These are phyloP conservation scores for Jacaranda copaia DNA, from an alignment of 257 asterid genomes.

Conservation along the genomic window DNA sequence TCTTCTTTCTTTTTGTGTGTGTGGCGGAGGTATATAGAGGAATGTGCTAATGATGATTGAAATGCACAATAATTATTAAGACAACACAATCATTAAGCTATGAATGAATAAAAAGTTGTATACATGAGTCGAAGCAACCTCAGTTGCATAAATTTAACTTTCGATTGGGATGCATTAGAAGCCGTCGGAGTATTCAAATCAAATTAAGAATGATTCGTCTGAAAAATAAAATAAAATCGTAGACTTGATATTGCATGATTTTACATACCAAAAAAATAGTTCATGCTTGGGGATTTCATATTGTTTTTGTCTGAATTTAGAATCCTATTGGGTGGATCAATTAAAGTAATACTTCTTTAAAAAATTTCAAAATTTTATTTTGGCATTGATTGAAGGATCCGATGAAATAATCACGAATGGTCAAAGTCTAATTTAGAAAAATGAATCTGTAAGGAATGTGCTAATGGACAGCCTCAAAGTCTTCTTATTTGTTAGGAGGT, in stretches of 20 bases:
- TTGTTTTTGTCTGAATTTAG: background rate
- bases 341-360: conserved; percentile 8
- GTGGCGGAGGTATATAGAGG: background rate
- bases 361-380: background rate
- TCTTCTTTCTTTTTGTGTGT: background rate
- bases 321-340: background rate
- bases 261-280: too few species aligned
- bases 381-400: background rate
- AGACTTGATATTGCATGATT: too few species aligned
- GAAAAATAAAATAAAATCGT: background rate
- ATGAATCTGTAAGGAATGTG: too few species aligned
- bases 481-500: too few species aligned
- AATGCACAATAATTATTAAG: background rate
- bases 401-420: conserved; percentile 14
- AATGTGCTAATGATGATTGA: conserved; percentile 19
- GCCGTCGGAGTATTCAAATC: too few species aligned
- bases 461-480: too few species aligned
- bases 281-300: too few species aligned
- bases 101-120: conserved; percentile 9
- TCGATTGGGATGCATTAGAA: too few species aligned
- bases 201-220: too few species aligned
- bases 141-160: too few species aligned
- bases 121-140: too few species aligned
- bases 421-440: conserved; percentile 7
- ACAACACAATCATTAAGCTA: conserved; percentile 16